Percentiles rank a stretch among this genome's conserved stretches.
Evolutionary conservation across 257 asterid species (phyloP).

Genomic region (Vinca minor): DNA sequence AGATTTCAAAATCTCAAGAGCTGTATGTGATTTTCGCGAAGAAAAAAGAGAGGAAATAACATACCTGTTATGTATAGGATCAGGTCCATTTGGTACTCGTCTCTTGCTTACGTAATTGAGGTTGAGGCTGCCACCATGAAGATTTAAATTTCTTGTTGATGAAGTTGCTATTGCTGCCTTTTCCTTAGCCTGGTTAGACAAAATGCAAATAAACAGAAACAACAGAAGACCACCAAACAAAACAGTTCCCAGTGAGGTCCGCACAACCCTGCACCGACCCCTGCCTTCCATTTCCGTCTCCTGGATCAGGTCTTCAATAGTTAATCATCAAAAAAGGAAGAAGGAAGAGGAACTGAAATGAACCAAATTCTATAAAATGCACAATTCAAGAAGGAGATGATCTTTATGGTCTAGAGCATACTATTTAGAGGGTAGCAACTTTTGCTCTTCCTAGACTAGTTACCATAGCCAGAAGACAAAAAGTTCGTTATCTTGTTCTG

Average conservation of each 20-base stretch:
- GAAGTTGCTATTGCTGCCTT: conserved; percentile 15
- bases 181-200: conserved; percentile 17
- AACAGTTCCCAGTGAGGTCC: conserved; percentile 17
- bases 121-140: conserved; percentile 18
- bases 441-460: neutral
- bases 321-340: neutral
- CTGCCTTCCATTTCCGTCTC: conserved; percentile 21
- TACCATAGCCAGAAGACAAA: neutral
- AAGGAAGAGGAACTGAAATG: neutral
- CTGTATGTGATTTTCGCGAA: neutral
- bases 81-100: conserved; percentile 72
- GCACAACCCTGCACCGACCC: conserved; percentile 15
- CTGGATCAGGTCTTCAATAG: neutral
- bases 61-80: conserved; percentile 72
- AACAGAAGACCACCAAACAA: conserved; percentile 35
- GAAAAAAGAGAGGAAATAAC: neutral
- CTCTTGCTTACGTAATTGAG: conserved; percentile 48
- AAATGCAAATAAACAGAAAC: conserved; percentile 30
- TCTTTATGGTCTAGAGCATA: neutral
- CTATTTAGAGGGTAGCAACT: neutral
- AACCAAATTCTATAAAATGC: neutral
- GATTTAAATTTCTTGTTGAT: conserved; percentile 16
- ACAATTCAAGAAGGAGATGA: neutral
- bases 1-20: no score
- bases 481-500: conserved; percentile 13